These are phyloP conservation scores for Fomitopsis betulina DNA, from an alignment of 1,284 basidiomycete species.

Conservation along the genomic window DNA sequence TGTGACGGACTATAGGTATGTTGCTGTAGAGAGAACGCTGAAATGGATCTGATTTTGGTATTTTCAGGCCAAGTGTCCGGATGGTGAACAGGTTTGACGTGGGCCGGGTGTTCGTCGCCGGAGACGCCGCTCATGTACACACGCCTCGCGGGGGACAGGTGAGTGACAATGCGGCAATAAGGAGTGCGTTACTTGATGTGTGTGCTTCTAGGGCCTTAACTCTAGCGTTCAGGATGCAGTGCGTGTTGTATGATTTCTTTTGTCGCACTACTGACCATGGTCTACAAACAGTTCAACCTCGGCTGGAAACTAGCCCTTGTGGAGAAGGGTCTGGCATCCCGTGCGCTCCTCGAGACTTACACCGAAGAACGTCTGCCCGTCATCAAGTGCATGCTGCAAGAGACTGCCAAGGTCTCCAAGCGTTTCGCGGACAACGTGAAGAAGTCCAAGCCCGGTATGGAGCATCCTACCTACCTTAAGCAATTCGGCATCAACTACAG, in stretches of 20 bases:
- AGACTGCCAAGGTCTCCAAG: constrained; percentile 9
- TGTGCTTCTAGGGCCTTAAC: constrained; percentile 3
- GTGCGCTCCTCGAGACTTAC: constrained; percentile 21
- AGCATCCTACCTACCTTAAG: constrained; percentile 20
- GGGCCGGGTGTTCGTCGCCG: constrained; percentile 32
- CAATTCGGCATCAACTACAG: constrained; percentile 44
- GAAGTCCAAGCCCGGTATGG: neutral
- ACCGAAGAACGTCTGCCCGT: constrained; percentile 25
- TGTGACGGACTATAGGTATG: constrained; percentile 7
- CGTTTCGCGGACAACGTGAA: neutral
- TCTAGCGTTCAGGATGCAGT: constrained; percentile 7
- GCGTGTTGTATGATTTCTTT: neutral
- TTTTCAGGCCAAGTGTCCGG: constrained; percentile 31
- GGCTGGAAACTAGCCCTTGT: constrained; percentile 30
- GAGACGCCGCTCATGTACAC: constrained; percentile 26
- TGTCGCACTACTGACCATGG: neutral
- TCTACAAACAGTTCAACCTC: constrained; percentile 23
- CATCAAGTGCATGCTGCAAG: constrained; percentile 20
- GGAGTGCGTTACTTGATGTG: neutral
- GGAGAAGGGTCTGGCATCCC: constrained; percentile 20
- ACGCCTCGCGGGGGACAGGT: constrained; percentile 23
- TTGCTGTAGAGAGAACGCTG: neutral
- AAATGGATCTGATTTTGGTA: neutral
- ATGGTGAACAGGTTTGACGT: constrained; percentile 32
- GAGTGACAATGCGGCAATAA: neutral